phyloP scores from a whole-genome alignment of 345 rosid species.

The Heritiera fomes region DNA sequence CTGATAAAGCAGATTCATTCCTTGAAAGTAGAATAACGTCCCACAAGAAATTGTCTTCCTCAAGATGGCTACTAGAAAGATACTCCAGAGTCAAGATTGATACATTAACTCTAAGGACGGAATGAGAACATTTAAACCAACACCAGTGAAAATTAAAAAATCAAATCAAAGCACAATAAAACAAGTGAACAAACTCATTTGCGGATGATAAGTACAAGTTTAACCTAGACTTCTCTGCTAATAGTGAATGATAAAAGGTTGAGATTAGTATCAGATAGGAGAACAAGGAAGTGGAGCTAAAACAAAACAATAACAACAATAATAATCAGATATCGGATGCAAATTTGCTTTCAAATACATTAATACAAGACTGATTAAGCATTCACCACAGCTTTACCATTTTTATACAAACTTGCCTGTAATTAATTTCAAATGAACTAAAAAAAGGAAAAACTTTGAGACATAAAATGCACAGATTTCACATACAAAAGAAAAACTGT shows the following conservation, averaged over 20 bases:
- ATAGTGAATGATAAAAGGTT: not conserved
- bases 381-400: not conserved
- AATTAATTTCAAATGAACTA: not conserved
- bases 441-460: not conserved
- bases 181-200: not conserved
- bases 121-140: not conserved
- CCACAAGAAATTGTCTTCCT: not conserved
- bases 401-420: not conserved
- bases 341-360: slow-evolving; percentile 3
- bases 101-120: not conserved
- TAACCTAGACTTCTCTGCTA: not conserved
- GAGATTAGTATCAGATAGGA: not conserved
- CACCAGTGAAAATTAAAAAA: not conserved
- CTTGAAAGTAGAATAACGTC: not conserved
- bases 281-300: not conserved
- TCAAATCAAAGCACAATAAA: not conserved
- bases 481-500: not conserved
- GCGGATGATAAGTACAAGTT: not conserved
- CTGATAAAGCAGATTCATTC: not conserved
- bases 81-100: not conserved
- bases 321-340: not conserved
- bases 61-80: not conserved
- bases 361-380: not conserved
- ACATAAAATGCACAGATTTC: not conserved
- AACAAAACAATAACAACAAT: not conserved